These are phyloP conservation scores for Rhizopogon vinicolor DNA, from an alignment of 768 basidiomycete species.

Conservation along the genomic window DNA sequence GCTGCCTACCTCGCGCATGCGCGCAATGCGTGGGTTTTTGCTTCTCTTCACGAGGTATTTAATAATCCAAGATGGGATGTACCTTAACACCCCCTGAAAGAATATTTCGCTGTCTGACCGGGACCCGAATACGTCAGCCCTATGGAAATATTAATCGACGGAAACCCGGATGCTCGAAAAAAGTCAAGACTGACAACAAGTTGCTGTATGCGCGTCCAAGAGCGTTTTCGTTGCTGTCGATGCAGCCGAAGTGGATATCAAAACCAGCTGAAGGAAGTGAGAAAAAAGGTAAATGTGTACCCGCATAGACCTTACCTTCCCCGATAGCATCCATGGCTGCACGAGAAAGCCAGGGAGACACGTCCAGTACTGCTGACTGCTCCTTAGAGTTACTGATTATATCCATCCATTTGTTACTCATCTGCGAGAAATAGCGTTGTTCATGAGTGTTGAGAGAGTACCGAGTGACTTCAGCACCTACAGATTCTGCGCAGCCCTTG, in stretches of 20 bases:
- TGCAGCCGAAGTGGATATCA: conserved; percentile 42
- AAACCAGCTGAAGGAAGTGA: conserved; percentile 35
- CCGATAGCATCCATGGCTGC: too few relatives aligned
- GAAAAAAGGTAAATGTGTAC: too few relatives aligned
- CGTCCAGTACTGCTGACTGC: too few relatives aligned
- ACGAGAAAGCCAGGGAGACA: too few relatives aligned
- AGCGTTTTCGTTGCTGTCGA: conserved; percentile 15
- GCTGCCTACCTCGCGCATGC: background rate
- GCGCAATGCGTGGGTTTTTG: conserved; percentile 10
- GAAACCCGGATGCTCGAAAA: background rate
- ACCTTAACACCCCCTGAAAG: conserved; percentile 24
- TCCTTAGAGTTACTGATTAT: too few relatives aligned
- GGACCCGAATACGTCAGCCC: conserved; percentile 4
- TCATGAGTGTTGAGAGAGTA: too few relatives aligned
- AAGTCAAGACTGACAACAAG: background rate
- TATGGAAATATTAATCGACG: background rate
- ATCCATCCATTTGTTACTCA: too few relatives aligned
- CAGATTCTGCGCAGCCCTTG: too few relatives aligned
- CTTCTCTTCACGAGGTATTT: conserved; percentile 28
- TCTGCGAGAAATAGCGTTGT: too few relatives aligned
- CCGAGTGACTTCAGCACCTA: too few relatives aligned
- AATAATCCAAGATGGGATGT: conserved; percentile 26
- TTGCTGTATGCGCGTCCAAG: conserved; percentile 4
- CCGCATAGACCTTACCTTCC: too few relatives aligned
- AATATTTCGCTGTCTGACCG: conserved; percentile 19